Percentiles rank a stretch among this genome's conserved stretches.
Evolutionary conservation across 768 basidiomycete species (phyloP).

Genomic region (Suillus subalutaceus): DNA sequence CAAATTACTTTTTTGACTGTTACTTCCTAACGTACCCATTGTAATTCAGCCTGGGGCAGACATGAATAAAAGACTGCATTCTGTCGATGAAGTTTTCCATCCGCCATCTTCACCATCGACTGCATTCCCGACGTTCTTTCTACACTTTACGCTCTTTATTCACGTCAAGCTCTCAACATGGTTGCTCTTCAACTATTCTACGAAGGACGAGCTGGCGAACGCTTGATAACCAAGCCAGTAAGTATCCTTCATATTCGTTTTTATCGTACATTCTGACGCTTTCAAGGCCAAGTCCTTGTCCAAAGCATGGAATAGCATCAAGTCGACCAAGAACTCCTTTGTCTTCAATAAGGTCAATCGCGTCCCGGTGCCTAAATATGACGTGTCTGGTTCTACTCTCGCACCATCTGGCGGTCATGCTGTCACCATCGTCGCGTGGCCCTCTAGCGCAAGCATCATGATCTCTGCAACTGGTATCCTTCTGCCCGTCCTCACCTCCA

Average conservation of each 20-base stretch:
- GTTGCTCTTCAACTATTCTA: background rate
- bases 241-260: background rate
- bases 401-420: background rate
- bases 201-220: background rate
- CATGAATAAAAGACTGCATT: background rate
- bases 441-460: slow-evolving; percentile 11
- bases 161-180: background rate
- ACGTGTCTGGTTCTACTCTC: background rate
- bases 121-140: background rate
- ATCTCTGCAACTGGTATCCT: slow-evolving; percentile 8
- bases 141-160: background rate
- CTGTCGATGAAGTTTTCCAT: too few species aligned
- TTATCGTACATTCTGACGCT: background rate
- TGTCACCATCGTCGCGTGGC: background rate
- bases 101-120: background rate
- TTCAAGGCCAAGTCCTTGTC: background rate
- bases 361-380: background rate
- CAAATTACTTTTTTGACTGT: background rate
- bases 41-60: background rate
- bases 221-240: background rate
- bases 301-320: background rate
- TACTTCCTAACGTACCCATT: background rate
- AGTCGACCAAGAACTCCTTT: background rate
- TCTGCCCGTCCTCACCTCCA: slow-evolving; percentile 2
- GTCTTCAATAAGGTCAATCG: background rate